Evolutionary conservation across 2,329 filamentous ascomycete genomes (phyloP).

Genomic region (Neurospora crassa): DNA sequence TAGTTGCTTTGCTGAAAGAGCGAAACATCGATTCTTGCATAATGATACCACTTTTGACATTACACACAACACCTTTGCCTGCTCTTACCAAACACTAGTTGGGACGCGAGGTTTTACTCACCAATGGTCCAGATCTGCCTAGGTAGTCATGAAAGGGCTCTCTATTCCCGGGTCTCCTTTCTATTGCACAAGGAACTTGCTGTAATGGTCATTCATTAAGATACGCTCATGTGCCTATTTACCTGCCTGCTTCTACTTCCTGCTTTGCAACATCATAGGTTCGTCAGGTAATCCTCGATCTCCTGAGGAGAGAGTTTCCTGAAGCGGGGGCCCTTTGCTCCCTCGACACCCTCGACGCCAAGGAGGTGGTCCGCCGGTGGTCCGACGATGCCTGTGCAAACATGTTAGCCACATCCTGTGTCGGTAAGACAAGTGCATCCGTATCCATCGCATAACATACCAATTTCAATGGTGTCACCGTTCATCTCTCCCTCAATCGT

Average conservation of each 20-base stretch:
- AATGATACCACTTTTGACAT: background rate
- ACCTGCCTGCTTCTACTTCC: conserved; percentile 12
- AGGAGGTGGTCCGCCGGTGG: conserved; percentile 88
- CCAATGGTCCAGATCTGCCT: background rate
- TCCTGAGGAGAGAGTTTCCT: conserved; percentile 93
- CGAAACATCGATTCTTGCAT: background rate
- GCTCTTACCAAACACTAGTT: background rate
- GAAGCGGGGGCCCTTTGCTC: conserved; percentile 77
- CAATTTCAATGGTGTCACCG: conserved; percentile 96
- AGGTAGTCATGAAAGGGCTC: conserved; percentile 21
- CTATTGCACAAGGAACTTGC: conserved; percentile 35
- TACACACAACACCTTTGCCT: background rate
- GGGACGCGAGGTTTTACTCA: background rate
- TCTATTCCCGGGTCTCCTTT: conserved; percentile 25
- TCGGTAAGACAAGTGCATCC: background rate
- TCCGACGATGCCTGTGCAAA: conserved; percentile 71
- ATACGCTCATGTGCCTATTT: conserved; percentile 3
- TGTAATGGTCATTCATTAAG: conserved; percentile 15
- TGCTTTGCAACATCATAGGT: conserved; percentile 55
- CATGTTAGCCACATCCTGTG: conserved; percentile 13
- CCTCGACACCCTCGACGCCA: conserved; percentile 82
- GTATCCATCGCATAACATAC: conserved; percentile 36
- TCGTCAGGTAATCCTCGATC: conserved; percentile 98
- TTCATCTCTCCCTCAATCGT: conserved; percentile 99
- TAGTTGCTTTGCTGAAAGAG: background rate